Percentiles rank a stretch among this genome's conserved stretches.
Evolutionary conservation across 1,284 basidiomycete species (phyloP).

Genomic region (Xerocomus nothofagi): DNA sequence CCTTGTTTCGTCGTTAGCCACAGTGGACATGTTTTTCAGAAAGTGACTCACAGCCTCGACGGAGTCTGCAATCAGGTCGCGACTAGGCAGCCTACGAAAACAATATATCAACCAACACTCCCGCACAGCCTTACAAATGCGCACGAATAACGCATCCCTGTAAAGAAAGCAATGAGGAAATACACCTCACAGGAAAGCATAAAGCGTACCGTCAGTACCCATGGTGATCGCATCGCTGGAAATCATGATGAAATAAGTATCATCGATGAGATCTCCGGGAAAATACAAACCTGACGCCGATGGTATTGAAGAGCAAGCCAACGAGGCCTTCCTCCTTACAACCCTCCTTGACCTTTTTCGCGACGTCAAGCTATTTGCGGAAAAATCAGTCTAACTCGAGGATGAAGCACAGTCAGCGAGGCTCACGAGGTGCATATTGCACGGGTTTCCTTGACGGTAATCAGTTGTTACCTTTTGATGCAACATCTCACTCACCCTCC

Average conservation of each 20-base stretch:
- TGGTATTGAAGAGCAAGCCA: slow-evolving; percentile 77
- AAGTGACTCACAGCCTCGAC: slow-evolving; percentile 71
- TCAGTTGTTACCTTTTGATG: slow-evolving; percentile 8
- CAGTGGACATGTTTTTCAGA: not conserved
- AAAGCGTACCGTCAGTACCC: slow-evolving; percentile 70
- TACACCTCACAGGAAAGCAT: slow-evolving; percentile 1
- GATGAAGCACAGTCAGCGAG: not conserved
- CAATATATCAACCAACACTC: not conserved
- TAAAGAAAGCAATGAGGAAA: slow-evolving; percentile 1
- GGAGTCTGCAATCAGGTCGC: slow-evolving; percentile 89
- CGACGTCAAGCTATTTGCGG: slow-evolving; percentile 65
- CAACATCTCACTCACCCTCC: slow-evolving; percentile 58
- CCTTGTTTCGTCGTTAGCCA: slow-evolving; percentile 40
- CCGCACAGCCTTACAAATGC: slow-evolving; percentile 26
- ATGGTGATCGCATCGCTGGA: slow-evolving; percentile 78
- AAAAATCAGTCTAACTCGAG: slow-evolving; percentile 8
- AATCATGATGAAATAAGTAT: not conserved
- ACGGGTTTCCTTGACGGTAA: slow-evolving; percentile 65
- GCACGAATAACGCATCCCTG: slow-evolving; percentile 81
- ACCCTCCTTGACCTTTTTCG: slow-evolving; percentile 72
- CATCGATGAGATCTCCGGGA: not conserved
- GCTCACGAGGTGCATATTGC: slow-evolving; percentile 74
- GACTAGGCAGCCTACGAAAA: slow-evolving; percentile 70
- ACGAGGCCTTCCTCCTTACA: slow-evolving; percentile 75
- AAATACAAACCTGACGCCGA: slow-evolving; percentile 66